Base-by-base conservation (phyloP, 2,329 filamentous ascomycete genomes). In the Fusarium agapanthi region DNA sequence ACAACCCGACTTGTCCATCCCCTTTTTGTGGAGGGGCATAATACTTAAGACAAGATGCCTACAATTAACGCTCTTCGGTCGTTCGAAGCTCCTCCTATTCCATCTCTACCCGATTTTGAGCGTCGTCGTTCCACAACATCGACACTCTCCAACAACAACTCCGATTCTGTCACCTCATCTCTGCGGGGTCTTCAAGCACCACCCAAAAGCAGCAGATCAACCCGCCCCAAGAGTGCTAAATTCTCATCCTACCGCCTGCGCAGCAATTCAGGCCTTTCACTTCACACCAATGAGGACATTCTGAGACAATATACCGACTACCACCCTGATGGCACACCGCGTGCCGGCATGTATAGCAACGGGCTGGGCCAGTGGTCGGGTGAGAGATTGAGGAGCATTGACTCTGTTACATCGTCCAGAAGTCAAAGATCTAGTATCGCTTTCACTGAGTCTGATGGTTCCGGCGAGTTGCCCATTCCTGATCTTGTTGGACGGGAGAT, bases 401-500 rank as follows among this genome's bases (percentile, higher is more conserved):
- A 78, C 50, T 78, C 76, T 26, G 69, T 78, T 32, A 61, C 76
- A 22, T 78, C 76, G 13, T 53, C 66, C 9, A 69, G 65, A 45
- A 77, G 75, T 47, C 76, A 76, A 58, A 67, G 76, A 47, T 77
- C 76, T 7, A 77, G 76, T 37, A 67, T 78, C 14, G 74, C 68
- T 11, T 77, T 75, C 22, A 77, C 76, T 7, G 76, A 78, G 40
- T 76, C 76, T 2, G 76, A 78, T 41, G 66, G 71, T 8, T 77
- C 76, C 13, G 63, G 61, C 32, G 76, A 78, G 14, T 26, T 78
- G 48, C 75, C 79, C 1, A 80, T 85, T 40, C 81, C 84, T 1
- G 84, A 88, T 57, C 86, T 89, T 67, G 83, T 88, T 59, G 83
- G 85, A 28, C 79, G 80, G 9, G 86, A 88, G 32, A 83, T 86